Percentiles rank a stretch among this genome's conserved stretches.
Conservation (phyloP, 441 rosid species). For the Metrosideros polymorpha region DNA sequence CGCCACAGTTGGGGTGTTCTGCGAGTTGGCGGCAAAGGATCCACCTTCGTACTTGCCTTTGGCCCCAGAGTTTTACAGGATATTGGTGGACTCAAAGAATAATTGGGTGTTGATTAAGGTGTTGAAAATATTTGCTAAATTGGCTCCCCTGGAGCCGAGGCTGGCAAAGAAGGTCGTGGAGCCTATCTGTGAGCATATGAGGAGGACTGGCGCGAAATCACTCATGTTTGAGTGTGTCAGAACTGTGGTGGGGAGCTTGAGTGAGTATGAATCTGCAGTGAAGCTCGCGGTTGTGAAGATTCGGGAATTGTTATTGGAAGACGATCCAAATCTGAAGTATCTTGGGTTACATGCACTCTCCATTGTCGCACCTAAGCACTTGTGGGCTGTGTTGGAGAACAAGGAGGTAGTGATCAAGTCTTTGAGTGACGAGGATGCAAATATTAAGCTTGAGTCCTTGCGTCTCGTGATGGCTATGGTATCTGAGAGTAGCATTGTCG, state of each 20-base stretch:
- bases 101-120: slow-evolving; percentile 90
- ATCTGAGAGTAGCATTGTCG: slow-evolving; percentile 59
- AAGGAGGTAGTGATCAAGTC: slow-evolving; percentile 82
- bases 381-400: slow-evolving; percentile 81
- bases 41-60: slow-evolving; percentile 72
- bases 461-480: slow-evolving; percentile 78
- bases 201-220: slow-evolving; percentile 82
- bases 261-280: slow-evolving; percentile 76
- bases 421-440: slow-evolving; percentile 71
- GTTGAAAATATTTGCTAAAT: slow-evolving; percentile 68
- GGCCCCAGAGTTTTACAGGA: slow-evolving; percentile 80
- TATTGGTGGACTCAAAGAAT: slow-evolving; percentile 77
- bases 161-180: slow-evolving; percentile 72
- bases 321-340: slow-evolving; percentile 89
- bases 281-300: slow-evolving; percentile 62
- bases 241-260: slow-evolving; percentile 70
- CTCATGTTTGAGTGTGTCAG: slow-evolving; percentile 77
- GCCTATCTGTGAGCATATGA: slow-evolving; percentile 80
- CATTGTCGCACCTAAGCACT: slow-evolving; percentile 48
- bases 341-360: slow-evolving; percentile 77
- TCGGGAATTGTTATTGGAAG: slow-evolving; percentile 63
- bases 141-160: slow-evolving; percentile 78
- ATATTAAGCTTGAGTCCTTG: slow-evolving; percentile 69
- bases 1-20: slow-evolving; percentile 71
- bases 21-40: slow-evolving; percentile 63